Conservation (phyloP, 163 green algal species). For the Scenedesmus sp. region DNA sequence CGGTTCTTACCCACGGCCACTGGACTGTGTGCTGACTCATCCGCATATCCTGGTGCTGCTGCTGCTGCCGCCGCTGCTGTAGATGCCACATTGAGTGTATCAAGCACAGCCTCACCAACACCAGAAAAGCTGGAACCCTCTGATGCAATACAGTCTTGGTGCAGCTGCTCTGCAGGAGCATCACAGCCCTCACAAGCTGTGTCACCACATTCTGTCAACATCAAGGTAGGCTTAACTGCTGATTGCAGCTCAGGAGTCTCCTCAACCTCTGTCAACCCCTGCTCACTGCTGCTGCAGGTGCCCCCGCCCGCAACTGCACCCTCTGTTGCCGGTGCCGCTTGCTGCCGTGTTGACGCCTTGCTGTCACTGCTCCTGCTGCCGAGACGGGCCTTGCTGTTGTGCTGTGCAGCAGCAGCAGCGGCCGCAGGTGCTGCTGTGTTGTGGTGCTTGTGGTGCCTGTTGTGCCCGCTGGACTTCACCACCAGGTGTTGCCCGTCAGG, state of each 20-base stretch:
- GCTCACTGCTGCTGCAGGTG: neutral
- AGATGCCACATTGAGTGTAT: neutral
- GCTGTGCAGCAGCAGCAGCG: neutral
- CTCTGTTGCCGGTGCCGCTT: neutral
- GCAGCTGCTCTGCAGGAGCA: neutral
- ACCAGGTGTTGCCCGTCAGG: conserved; percentile 39
- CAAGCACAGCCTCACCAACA: neutral
- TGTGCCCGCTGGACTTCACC: neutral
- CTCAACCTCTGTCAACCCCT: neutral
- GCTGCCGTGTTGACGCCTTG: neutral
- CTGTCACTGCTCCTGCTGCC: neutral
- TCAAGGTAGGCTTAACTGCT: neutral
- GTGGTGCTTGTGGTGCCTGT: neutral
- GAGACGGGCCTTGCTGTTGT: neutral
- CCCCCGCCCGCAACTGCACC: too few species aligned
- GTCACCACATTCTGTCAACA: neutral
- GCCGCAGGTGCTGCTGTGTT: neutral
- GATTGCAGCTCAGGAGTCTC: neutral
- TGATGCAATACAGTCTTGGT: neutral
- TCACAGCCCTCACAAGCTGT: neutral
- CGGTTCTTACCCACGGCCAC: neutral
- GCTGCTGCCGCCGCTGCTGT: neutral
- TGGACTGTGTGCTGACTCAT: neutral
- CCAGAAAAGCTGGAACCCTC: too few species aligned
- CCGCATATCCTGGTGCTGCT: too few species aligned